Conservation (phyloP, 2,329 filamentous ascomycete genomes). For the Scopulariopsis brevicaulis region DNA sequence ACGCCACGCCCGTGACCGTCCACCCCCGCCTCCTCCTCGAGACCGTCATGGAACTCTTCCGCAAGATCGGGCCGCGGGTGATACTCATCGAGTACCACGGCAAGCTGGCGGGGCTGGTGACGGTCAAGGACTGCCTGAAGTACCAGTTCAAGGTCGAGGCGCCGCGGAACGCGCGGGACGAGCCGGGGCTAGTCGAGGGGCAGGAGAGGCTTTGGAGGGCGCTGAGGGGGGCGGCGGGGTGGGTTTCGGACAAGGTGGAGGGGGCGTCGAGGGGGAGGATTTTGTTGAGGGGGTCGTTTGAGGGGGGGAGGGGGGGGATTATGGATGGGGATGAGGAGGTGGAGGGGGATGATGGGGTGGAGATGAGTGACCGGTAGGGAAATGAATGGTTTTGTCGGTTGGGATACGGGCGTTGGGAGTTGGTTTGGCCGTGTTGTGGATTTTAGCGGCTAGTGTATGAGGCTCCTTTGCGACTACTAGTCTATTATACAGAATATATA, state of each 20-base stretch:
- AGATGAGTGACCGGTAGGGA: constrained; percentile 21
- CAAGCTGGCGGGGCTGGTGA: constrained; percentile 72
- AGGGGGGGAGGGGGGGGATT: constrained; percentile 32
- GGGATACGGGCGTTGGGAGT: not conserved
- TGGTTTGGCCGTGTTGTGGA: not conserved
- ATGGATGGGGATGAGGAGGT: constrained; percentile 29
- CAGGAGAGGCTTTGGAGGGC: constrained; percentile 56
- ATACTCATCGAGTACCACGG: constrained; percentile 89
- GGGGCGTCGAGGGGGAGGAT: constrained; percentile 45
- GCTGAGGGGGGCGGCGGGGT: constrained; percentile 39
- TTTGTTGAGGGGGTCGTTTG: constrained; percentile 28
- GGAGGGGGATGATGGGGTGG: constrained; percentile 25
- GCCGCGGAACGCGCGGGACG: constrained; percentile 59
- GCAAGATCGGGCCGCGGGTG: constrained; percentile 90
- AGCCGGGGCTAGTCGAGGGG: constrained; percentile 39
- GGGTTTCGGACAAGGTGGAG: constrained; percentile 46
- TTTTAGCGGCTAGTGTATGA: not conserved
- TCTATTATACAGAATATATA: not conserved
- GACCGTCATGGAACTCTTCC: constrained; percentile 97
- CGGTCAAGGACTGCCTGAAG: constrained; percentile 92
- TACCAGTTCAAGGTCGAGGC: constrained; percentile 96
- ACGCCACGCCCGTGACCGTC: constrained; percentile 79
- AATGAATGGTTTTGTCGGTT: not conserved
- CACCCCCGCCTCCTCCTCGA: constrained; percentile 87
- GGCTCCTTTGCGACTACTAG: not conserved